phyloP scores from a whole-genome alignment of 2,329 filamentous ascomycete genomes.

The Calonectria pteridis region DNA sequence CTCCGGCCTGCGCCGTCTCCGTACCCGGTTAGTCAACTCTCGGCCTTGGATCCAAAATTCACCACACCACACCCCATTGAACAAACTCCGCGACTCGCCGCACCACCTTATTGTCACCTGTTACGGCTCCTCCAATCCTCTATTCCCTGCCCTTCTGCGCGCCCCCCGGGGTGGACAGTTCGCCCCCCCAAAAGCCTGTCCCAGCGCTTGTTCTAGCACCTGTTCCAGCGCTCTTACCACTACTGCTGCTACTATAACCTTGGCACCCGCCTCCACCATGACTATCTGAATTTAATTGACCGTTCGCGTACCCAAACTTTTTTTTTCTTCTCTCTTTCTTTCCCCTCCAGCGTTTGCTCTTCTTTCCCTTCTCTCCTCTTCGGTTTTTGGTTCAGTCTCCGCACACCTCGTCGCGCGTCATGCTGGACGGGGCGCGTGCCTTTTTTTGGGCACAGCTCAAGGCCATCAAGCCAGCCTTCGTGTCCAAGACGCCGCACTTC shows the following conservation, averaged over 20 bases:
- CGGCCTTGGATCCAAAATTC: constrained; percentile 9
- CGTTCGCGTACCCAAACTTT: background rate
- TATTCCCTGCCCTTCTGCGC: constrained; percentile 1
- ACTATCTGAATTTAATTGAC: constrained; percentile 12
- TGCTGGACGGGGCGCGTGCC: constrained; percentile 51
- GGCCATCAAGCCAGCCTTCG: constrained; percentile 67
- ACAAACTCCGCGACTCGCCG: constrained; percentile 13
- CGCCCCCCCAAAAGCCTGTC: constrained; percentile 11
- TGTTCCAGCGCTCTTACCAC: background rate
- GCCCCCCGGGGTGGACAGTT: background rate
- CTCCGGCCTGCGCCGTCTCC: background rate
- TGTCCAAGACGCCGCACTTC: constrained; percentile 74
- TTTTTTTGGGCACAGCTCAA: constrained; percentile 58
- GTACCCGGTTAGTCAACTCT: constrained; percentile 11
- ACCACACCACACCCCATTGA: constrained; percentile 15
- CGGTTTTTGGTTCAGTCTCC: constrained; percentile 11
- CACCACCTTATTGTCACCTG: constrained; percentile 6
- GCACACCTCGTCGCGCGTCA: constrained; percentile 36
- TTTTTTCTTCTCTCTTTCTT: background rate
- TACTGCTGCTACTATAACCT: background rate
- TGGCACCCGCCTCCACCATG: constrained; percentile 15
- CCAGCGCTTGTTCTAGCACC: background rate
- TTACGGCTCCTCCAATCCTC: constrained; percentile 8
- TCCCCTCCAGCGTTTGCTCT: background rate
- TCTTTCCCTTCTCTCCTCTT: background rate